Base-by-base conservation (phyloP, 2,329 filamentous ascomycete genomes). In the Arthrobotrys pseudoclavata region DNA sequence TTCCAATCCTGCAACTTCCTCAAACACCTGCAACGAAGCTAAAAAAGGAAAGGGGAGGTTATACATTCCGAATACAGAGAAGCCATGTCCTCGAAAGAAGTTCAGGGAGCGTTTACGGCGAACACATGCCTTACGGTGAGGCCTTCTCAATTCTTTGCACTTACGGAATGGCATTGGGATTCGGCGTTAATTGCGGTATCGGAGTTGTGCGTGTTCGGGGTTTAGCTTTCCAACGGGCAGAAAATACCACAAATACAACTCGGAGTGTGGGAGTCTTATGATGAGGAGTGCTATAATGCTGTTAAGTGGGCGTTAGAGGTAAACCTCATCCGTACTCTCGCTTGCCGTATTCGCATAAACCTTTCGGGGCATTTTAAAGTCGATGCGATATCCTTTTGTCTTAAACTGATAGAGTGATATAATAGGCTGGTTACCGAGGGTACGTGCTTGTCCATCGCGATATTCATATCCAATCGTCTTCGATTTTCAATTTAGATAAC, bases 211-310 rank as follows among this genome's bases (percentile, higher is more conserved):
- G 9, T 15, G 1, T 15, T 48, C 68, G 68, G 53, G 48, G 67
- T 45, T 15, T 70, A 89, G 86, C 87, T 91, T 69, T 84, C 88
- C 80, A 92, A 91, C 85, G 89, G 90, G 82, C 84, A 87, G 69
- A 85, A 85, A 13, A 92, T 93, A 84, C 91, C 91, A 13, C 88
- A 88, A 80, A 89, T 93, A 80, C 91, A 93, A 80, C 87, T 93
- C 0, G 91, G 91, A 3, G 88, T 93, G 10, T 94, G 93, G 84
- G 86, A 91, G 84, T 91, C 91, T 83, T 88, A 87, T 2, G 88
- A 90, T 0, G 83, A 83, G 26, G 89, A 92, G 81, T 89, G 89
- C 18, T 85, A 84, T 9, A 83, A 85, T 26, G 86, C 90, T 0
- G 89, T 92, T 1, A 84, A 84, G 53, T 87, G 84, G 83, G 90